Evolutionary conservation across 352 stramenopile species (phyloP), one percentile per base, ranked within the genome.

Genomic region (Phytophthora boehmeriae): DNA sequence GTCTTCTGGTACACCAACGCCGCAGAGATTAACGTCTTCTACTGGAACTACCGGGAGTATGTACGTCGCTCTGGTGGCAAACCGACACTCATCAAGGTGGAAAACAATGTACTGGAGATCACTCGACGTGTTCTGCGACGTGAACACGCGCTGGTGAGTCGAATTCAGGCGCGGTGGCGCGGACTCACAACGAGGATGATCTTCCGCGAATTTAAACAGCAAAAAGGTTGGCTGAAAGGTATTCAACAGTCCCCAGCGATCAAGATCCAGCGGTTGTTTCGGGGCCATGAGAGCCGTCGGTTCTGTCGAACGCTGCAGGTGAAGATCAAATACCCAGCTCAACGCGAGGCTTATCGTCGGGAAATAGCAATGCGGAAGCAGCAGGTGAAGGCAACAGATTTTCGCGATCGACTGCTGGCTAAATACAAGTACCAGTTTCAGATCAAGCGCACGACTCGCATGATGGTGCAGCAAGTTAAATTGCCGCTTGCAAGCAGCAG

Each of bases 1-100:
- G 78, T 95, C n/a, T 93, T 93, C 52, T 95, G 86, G 83, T 92
- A 95, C 67, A 65, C 88, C 6, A 88, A 79, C 50, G 54, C 68
- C 1, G 73, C 68, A 2, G 84, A 95, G 54, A 61, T 88, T 8
- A 59, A 56, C 39, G 73, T 91, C 8, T 76, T 92, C 30, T 85
- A 77, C 46, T 89, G 76, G 78, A 83, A 93, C 55, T 93, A 95
- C 59, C 73, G 84, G 13, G 82, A 92, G 49, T 91, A 92, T 54
- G 81, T 91, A 45, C 80, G 79, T 2, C 78, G 83, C 22, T 77
- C 81, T 0, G 81, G 83, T 10, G 71, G 76, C 6, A 76, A 71
- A 45, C 82, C 83, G 4, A 58, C 85, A 19, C 67, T 92, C 16
- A 78, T 87, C 23, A 86, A 89, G 38, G 85, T 92, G 20, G 85